These are phyloP conservation scores for Rhizopogon vesiculosus DNA, from an alignment of 768 basidiomycete genomes.

Conservation along the genomic window DNA sequence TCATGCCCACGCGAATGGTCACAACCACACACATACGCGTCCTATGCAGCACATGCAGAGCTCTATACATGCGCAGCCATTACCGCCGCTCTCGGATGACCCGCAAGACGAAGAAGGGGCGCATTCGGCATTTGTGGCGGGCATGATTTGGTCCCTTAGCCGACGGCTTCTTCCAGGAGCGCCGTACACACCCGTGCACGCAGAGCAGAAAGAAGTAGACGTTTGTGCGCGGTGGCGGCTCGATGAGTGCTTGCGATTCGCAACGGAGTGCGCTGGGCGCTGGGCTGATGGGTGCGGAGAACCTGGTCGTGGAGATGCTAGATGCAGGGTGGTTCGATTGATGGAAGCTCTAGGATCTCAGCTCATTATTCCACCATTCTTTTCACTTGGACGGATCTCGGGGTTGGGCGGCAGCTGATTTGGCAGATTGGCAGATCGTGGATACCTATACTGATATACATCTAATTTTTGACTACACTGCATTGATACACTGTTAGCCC, in stretches of 20 bases:
- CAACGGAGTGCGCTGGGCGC: conserved; percentile 76
- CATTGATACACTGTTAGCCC: no score
- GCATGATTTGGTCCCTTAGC: conserved; percentile 82
- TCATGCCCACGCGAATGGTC: neutral
- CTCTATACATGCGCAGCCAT: neutral
- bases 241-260: conserved; percentile 83
- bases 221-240: conserved; percentile 61
- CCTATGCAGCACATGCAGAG: neutral
- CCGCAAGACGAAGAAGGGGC: conserved; percentile 71
- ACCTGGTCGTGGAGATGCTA: conserved; percentile 69
- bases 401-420: neutral
- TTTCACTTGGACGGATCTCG: no score
- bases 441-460: neutral
- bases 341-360: neutral
- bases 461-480: no score
- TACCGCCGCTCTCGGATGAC: conserved; percentile 29
- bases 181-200: conserved; percentile 59
- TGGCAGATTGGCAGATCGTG: neutral
- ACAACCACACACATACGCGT: neutral
- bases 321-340: conserved; percentile 72
- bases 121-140: conserved; percentile 80
- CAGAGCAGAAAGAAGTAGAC: conserved; percentile 31
- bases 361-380: no score
- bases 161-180: conserved; percentile 65
- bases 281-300: conserved; percentile 58